Base-by-base conservation (phyloP, 2,329 filamentous ascomycete genomes). In the Coniochaeta sp. region DNA sequence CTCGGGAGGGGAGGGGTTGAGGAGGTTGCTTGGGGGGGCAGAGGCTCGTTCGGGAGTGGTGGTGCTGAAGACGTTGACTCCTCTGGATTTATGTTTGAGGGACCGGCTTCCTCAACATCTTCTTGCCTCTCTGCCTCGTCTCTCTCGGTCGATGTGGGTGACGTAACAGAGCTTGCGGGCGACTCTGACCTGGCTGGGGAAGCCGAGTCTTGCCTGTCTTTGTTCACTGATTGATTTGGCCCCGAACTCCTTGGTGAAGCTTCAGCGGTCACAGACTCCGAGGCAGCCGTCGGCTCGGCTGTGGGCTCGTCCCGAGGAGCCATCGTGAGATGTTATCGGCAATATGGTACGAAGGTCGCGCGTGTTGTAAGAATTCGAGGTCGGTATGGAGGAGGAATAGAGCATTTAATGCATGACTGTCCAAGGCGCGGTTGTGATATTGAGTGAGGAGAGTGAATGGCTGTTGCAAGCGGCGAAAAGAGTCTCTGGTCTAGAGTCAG, bases 1-100 rank as follows among this genome's bases (percentile, higher is more conserved):
- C 64, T 63, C 32, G 65, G 65, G 17, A 68, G 63, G 8, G 65
- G 66, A 34, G 64, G 65, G 5, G 44, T 8, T 6, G 58, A 26
- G n/a, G 44, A 19, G 28, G 26, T 30, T 17, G 38, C 17, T 22
- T 56, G 54, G n/a, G 28, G 2, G 9, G 54, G 30, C 14, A 38
- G 17, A 12, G 30, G 54, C 26, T 56, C 54, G 54, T 16, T 36
- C 9, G 54, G 54, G 4, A 56, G 54, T 10, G 54, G 54, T 34
- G 54, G 30, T 22, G 54, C 54, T 17, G 54, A 56, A 16, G 30
- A 17, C 2, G 54, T 24, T 36, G 30, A 4, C 10, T 56, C 10
- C 17, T 36, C 28, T 56, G 22, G 9, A n/a, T 24, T 26, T 36
- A 2, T n/a, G 30, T 47, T 47, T 22, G 42, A 47, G 42, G 42